Evolutionary conservation across 73 alveolate species (phyloP).

Genomic region (Paraurostyla sp.): DNA sequence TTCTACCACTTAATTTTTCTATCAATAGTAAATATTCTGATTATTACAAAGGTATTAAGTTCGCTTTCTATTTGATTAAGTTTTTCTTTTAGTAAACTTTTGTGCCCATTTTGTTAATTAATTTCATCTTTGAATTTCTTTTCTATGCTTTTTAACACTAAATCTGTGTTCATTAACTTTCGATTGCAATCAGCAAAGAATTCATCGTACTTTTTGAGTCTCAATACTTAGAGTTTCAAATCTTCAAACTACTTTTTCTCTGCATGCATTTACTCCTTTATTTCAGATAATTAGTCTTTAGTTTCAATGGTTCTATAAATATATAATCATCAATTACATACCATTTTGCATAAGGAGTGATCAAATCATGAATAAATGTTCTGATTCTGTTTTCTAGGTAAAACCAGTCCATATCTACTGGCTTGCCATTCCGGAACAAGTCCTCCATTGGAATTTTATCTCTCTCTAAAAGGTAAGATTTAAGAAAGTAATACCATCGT

Average conservation of each 20-base stretch:
- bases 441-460: slow-evolving; percentile 43
- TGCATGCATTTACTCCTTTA: not conserved
- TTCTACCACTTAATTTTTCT: slow-evolving; percentile 45
- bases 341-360: slow-evolving; percentile 39
- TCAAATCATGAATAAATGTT: slow-evolving; percentile 34
- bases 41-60: slow-evolving; percentile 40
- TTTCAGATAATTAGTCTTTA: not conserved
- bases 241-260: slow-evolving; percentile 9
- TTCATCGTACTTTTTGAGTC: slow-evolving; percentile 35
- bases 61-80: slow-evolving; percentile 1
- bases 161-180: not conserved
- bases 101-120: not conserved
- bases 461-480: not conserved
- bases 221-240: not conserved
- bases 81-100: slow-evolving; percentile 16
- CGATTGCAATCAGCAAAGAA: slow-evolving; percentile 6
- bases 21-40: not conserved
- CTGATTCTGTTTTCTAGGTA: slow-evolving; percentile 51
- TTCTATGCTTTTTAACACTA: not conserved
- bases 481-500: not conserved
- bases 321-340: not conserved
- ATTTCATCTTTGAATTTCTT: slow-evolving; percentile 31
- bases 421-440: slow-evolving; percentile 16
- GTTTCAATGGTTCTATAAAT: slow-evolving; percentile 11
- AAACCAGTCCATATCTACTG: slow-evolving; percentile 63